Evolutionary conservation across 164 flowering plant genomes (phyloP).

Genomic region (Euptelea pleiosperma): DNA sequence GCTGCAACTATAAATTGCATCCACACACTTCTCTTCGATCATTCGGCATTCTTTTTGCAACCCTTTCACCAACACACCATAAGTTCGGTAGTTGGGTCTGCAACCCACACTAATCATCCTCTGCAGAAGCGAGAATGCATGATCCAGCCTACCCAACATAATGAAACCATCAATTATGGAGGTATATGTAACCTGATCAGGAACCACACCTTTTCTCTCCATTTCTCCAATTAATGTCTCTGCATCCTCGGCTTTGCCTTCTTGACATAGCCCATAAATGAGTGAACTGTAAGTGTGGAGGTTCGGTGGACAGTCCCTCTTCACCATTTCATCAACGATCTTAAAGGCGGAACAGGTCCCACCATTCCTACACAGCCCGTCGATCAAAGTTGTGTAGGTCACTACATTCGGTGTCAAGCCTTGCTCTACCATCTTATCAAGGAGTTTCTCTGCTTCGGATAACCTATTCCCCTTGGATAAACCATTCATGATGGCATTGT

Average conservation of each 20-base stretch:
- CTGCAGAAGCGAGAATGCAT: slow-evolving; percentile 52
- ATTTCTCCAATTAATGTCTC: slow-evolving; percentile 57
- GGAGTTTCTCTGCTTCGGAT: slow-evolving; percentile 41
- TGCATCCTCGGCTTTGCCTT: slow-evolving; percentile 61
- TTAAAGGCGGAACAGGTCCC: slow-evolving; percentile 49
- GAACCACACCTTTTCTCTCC: slow-evolving; percentile 46
- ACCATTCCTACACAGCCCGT: slow-evolving; percentile 62
- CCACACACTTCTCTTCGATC: slow-evolving; percentile 31
- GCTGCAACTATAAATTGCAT: slow-evolving; percentile 15
- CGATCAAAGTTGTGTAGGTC: slow-evolving; percentile 68
- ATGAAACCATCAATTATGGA: slow-evolving; percentile 70
- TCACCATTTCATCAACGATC: slow-evolving; percentile 58
- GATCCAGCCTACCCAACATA: slow-evolving; percentile 48
- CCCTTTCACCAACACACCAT: slow-evolving; percentile 57
- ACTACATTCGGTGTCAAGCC: slow-evolving; percentile 64
- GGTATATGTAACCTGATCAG: slow-evolving; percentile 63
- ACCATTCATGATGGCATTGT: slow-evolving; percentile 64
- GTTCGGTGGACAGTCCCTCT: slow-evolving; percentile 49
- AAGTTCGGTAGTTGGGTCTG: slow-evolving; percentile 69
- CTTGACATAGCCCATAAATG: slow-evolving; percentile 63
- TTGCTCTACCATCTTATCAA: slow-evolving; percentile 40
- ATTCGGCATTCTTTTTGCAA: slow-evolving; percentile 44
- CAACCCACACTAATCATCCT: slow-evolving; percentile 48
- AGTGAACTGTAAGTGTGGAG: slow-evolving; percentile 58
- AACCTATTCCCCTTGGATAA: slow-evolving; percentile 41